These are phyloP conservation scores for Dendryphion nanum DNA, from an alignment of 2,329 filamentous ascomycete species.

Conservation along the genomic window DNA sequence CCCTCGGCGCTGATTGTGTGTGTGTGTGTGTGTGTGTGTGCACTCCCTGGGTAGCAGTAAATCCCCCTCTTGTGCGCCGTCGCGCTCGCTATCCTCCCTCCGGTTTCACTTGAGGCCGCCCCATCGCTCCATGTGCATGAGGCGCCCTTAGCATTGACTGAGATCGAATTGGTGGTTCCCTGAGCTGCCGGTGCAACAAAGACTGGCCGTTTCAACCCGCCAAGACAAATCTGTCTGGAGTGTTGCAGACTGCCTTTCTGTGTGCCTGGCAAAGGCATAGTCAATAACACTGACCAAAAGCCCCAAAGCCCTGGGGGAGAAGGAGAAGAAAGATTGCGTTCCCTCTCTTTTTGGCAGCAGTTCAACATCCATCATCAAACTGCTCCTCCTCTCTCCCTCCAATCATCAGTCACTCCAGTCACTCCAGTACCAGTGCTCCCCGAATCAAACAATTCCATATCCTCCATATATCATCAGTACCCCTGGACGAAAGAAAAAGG, in stretches of 20 bases:
- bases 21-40: too few relatives aligned
- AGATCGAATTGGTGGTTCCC: constrained; percentile 33
- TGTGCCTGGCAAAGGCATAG: constrained; percentile 41
- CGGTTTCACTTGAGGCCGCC: constrained; percentile 36
- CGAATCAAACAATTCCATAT: too few relatives aligned
- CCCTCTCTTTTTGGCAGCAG: too few relatives aligned
- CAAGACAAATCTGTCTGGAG: too few relatives aligned
- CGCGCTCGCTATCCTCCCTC: constrained; percentile 30
- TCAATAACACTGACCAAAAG: constrained; percentile 25
- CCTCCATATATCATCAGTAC: constrained; percentile 40
- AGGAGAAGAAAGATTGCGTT: too few relatives aligned
- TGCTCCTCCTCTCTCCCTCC: constrained; percentile 15
- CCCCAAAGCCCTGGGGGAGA: too few relatives aligned
- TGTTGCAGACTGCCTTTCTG: constrained; percentile 39
- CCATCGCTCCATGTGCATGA: constrained; percentile 39
- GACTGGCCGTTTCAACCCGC: constrained; percentile 37
- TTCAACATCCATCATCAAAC: too few relatives aligned
- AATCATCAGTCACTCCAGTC: not conserved
- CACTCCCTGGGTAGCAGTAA: too few relatives aligned
- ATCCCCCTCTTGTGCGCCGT: constrained; percentile 38
- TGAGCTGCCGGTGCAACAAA: constrained; percentile 36
- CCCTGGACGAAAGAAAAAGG: constrained; percentile 25
- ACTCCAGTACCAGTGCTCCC: too few relatives aligned
- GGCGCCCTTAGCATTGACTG: constrained; percentile 35
- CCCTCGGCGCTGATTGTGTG: too few relatives aligned